Percentiles rank a stretch among this genome's conserved stretches.
These are phyloP conservation scores for Dalbergia cochinchinensis DNA, from an alignment of 306 rosid genomes.

Conservation along the genomic window DNA sequence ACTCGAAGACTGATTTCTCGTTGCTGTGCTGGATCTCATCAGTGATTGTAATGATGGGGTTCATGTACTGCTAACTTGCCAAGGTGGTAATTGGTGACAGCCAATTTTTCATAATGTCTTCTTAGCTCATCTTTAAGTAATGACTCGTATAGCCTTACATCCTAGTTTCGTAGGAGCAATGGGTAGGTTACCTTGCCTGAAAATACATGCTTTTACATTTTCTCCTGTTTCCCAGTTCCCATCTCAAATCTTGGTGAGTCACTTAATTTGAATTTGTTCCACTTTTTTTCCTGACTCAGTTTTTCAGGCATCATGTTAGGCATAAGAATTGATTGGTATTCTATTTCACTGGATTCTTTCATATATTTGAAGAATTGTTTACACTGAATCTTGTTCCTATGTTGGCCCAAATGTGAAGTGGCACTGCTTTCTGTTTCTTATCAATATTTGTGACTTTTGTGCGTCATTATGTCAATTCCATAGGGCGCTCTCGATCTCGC, in stretches of 20 bases:
- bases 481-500: conserved; percentile 91
- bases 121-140: not conserved
- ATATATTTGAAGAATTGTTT: conserved; percentile 14
- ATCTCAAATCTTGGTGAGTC: not conserved
- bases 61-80: not conserved
- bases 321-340: not conserved
- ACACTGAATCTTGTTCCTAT: not conserved
- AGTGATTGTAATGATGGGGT: conserved; percentile 24
- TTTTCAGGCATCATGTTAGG: not conserved
- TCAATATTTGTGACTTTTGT: conserved; percentile 13
- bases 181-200: not conserved
- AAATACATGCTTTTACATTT: not conserved
- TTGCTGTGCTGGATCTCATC: conserved; percentile 16
- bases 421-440: conserved; percentile 20
- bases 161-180: conserved; percentile 18
- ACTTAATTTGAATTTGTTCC: not conserved
- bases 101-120: not conserved
- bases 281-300: not conserved
- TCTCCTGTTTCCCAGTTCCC: not conserved
- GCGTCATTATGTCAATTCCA: conserved; percentile 32
- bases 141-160: not conserved
- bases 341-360: conserved; percentile 1
- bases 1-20: conserved; percentile 5
- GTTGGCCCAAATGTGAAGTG: conserved; percentile 19
- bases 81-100: not conserved